phyloP scores from a whole-genome alignment of 164 flowering plant genomes.

The Tinospora cordifolia region DNA sequence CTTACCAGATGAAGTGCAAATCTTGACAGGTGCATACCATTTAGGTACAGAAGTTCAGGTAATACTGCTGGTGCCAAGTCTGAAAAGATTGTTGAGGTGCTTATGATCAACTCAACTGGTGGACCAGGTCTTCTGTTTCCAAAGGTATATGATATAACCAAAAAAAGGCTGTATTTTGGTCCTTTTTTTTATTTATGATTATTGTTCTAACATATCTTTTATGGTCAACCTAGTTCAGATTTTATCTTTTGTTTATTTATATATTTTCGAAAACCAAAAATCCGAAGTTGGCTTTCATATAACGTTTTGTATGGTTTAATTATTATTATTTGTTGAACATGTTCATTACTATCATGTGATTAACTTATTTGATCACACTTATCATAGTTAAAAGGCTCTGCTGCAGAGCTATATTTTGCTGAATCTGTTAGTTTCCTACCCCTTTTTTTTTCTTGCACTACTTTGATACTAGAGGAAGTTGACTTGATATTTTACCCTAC shows the following conservation, averaged over 20 bases:
- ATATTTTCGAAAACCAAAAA: too few species aligned
- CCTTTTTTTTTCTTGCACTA: neutral
- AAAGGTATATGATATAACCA: constrained; percentile 38
- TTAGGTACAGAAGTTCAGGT: constrained; percentile 34
- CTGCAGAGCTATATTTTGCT: too few species aligned
- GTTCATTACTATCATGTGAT: too few species aligned
- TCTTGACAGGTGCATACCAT: constrained; percentile 66
- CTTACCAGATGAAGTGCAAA: neutral
- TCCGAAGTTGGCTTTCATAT: too few species aligned
- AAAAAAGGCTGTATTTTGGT: neutral
- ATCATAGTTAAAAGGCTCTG: too few species aligned
- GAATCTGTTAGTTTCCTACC: too few species aligned
- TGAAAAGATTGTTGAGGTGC: constrained; percentile 53
- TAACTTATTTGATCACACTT: too few species aligned
- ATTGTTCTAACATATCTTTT: too few species aligned
- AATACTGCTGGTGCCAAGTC: constrained; percentile 27
- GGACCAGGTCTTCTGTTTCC: constrained; percentile 89
- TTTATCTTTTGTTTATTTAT: too few species aligned
- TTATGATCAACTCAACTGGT: constrained; percentile 74
- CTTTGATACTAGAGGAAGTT: neutral
- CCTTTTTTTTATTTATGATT: neutral
- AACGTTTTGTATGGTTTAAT: too few species aligned
- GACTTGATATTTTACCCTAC: neutral
- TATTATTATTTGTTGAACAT: too few species aligned
- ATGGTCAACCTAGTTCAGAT: too few species aligned